Base-by-base conservation (phyloP, 768 basidiomycete species). In the Nidula microcarpa region DNA sequence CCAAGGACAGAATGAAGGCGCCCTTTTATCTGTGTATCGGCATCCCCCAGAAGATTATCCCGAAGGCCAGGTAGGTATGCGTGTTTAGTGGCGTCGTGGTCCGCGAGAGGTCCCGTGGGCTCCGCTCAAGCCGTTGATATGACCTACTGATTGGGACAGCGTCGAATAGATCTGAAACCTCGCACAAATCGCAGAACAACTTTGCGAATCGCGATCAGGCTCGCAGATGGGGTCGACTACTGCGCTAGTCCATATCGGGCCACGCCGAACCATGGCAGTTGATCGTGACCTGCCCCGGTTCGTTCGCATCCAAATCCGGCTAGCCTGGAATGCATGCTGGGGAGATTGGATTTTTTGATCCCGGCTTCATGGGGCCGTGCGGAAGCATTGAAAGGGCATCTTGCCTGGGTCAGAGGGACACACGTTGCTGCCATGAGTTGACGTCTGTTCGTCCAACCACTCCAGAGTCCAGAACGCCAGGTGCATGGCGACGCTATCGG, bases 71-170 rank as follows among this genome's bases (percentile, higher is more conserved):
- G 60, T 62, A 53, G 59, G n/a, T n/a, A n/a, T n/a, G 37, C 37
- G 60, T 61, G 50, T 59, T 61, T 62, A 59, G 61, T 69, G 65
- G 66, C 63, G 62, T 60, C 57, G n/a, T 52, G 50, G 62, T 62
- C 65, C 64, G 60, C 62, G 51, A 52, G 49, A 63, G 65, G 67
- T 69, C 70, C 65, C 69, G 67, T 72, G 37, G 70, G 60, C 59
- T 68, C 69, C 68, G 68, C 63, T 62, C 60, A 51, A 67, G 62
- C 65, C 66, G 69, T 70, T 68, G 67, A 68, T 62, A 68, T 70
- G 69, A 71, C 68, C n/a, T n/a, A n/a, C n/a, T n/a, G n/a, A n/a
- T n/a, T n/a, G n/a, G n/a, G n/a, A n/a, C n/a, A n/a, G n/a, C n/a
- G n/a, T n/a, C n/a, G 69, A 66, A 65, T 58, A 48, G 58, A 59